Evolutionary conservation across 805 yeast species (phyloP), one percentile per base, ranked within the genome.

Genomic region (Monosporozyma aerobia): DNA sequence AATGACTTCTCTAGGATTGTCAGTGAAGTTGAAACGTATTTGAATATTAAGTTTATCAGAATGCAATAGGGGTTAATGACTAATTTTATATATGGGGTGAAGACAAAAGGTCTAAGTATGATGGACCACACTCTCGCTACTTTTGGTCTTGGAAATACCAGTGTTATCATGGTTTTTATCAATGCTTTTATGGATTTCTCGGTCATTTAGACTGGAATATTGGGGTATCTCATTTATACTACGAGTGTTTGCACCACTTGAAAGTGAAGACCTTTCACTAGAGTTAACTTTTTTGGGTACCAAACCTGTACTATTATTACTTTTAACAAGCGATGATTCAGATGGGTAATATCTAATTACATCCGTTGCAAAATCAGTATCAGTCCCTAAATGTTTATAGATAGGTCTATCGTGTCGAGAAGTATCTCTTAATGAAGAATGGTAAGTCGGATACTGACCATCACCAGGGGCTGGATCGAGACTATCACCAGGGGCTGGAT

Each of bases 231-330:
- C 45, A n/a, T 43, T 43, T 23, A 43, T 13, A 43, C 45, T 43
- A 43, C 25, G 45, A 23, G 30, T 10, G 16, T 43, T 43, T 23
- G 16, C 14, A 43, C 16, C 14, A 43, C 30, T n/a, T 10, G 45
- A 43, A 23, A 43, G 13, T 13, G 45, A 43, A 3, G 49, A 22
- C 3, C 23, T 22, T 19, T 19, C 43, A 33, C n/a, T 35, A 6
- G 49, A 47, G 13, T 23, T 45, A 5, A 39, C 43, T 7, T 23
- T 43, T 49, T 53, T 56, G 13, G 62, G 60, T 9, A 61, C 62
- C 2, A 64, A 56, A 32, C 61, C 58, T 16, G 55, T 56, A 19
- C 63, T 58, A 50, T 56, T 57, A 19, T 55, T 52, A 48, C 54
- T 60, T 27, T 52, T 55, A 43, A 59, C 25, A 19, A 52, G 56